Conservation (phyloP, 148 eudicot genomes). For the Mesembryanthemum crystallinum region DNA sequence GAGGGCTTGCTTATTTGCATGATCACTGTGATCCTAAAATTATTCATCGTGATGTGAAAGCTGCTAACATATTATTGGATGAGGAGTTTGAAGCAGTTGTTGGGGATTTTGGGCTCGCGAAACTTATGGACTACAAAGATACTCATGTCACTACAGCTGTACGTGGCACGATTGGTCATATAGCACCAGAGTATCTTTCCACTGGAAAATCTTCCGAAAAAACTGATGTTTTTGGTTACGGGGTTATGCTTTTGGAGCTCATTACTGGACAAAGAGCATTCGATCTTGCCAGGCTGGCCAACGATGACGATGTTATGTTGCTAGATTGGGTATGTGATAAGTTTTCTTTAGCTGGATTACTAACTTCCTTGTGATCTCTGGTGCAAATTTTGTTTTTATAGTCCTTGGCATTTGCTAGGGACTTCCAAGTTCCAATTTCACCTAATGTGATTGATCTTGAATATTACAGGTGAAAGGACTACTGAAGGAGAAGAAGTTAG, state of each 20-base stretch:
- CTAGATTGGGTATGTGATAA: conserved; percentile 46
- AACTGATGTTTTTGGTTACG: conserved; percentile 55
- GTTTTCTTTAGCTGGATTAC: not conserved
- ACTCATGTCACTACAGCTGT: conserved; percentile 54
- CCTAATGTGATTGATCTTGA: not conserved
- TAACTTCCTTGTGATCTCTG: not conserved
- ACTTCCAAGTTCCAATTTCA: not conserved
- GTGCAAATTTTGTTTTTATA: too few species aligned
- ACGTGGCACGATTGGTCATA: conserved; percentile 50
- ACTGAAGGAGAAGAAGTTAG: conserved; percentile 41
- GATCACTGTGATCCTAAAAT: conserved; percentile 50
- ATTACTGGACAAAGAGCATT: conserved; percentile 57
- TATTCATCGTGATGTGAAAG: conserved; percentile 53
- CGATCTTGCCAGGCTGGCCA: conserved; percentile 58
- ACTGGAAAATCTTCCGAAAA: conserved; percentile 55
- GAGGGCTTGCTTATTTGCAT: conserved; percentile 50
- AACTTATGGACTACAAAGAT: conserved; percentile 51
- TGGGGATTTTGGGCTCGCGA: conserved; percentile 48
- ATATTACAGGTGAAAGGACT: conserved; percentile 43
- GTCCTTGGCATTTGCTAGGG: not conserved
- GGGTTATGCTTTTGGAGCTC: conserved; percentile 55
- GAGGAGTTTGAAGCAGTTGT: conserved; percentile 52
- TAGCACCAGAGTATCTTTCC: conserved; percentile 53
- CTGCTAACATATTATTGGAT: conserved; percentile 47
- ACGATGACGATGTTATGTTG: conserved; percentile 54